phyloP scores from a whole-genome alignment of 208 protist genomes.

The Crithidia acanthocephali region DNA sequence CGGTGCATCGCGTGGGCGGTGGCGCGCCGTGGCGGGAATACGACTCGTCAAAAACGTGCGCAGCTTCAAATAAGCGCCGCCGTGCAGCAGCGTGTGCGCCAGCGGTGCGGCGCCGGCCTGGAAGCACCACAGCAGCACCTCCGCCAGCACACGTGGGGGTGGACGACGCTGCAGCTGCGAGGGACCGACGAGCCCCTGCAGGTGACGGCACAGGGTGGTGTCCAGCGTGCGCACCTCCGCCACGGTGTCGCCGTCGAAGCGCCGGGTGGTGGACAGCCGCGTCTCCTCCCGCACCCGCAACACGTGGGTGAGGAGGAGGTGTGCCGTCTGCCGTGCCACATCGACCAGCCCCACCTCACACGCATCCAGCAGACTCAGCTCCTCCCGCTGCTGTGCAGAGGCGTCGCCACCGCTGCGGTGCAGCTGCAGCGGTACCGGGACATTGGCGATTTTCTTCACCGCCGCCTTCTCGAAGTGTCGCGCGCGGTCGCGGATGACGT shows the following conservation, averaged over 20 bases:
- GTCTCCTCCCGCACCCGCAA: constrained; percentile 18
- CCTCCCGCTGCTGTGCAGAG: constrained; percentile 1
- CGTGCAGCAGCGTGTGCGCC: constrained; percentile 36
- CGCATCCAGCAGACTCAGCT: constrained; percentile 29
- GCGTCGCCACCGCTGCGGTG: background rate
- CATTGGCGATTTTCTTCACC: constrained; percentile 9
- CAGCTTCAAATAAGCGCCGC: constrained; percentile 43
- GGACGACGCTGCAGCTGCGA: background rate
- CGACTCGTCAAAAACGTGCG: constrained; percentile 49
- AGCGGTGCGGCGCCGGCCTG: constrained; percentile 45
- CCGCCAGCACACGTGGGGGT: constrained; percentile 34
- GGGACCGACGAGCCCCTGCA: constrained; percentile 19
- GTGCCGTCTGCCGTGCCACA: constrained; percentile 34
- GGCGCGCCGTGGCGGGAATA: constrained; percentile 22
- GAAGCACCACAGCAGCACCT: constrained; percentile 53
- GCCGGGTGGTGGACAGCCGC: background rate
- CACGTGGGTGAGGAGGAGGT: constrained; percentile 33
- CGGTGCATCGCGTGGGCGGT: constrained; percentile 18
- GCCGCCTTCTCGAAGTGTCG: constrained; percentile 54
- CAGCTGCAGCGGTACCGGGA: constrained; percentile 31
- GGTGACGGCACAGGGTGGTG: constrained; percentile 17
- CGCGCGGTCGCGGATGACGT: constrained; percentile 61
- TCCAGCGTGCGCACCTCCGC: constrained; percentile 36
- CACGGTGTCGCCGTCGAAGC: constrained; percentile 22
- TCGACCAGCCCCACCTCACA: constrained; percentile 46